Evolutionary conservation across 306 rosid genomes (phyloP), one percentile per base, ranked within the genome.

Genomic region (Lablab purpureus): DNA sequence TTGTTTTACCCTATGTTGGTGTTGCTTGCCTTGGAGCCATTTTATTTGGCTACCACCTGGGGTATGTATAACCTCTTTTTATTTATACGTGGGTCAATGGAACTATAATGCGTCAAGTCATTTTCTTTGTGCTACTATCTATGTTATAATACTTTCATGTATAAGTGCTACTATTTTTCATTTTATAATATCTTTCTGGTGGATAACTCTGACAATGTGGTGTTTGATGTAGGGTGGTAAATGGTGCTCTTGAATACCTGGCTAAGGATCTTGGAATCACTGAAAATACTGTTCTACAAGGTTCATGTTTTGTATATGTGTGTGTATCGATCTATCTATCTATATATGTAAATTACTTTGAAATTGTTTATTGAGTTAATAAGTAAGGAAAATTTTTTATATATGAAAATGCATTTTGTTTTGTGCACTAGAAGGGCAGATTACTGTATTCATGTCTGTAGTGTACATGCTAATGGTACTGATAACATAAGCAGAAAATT

Each of bases 11-110:
- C 28, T 95, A 62, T 83, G 99, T 95, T 27, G 98, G 98, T 25
- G 90, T 95, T 83, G 97, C 99, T 80, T 95, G 99, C 86, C 94
- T 95, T 25, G 99, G 99, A 84, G 99, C 99, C 77, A 91, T 95
- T 81, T 88, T 95, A 81, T 95, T 95, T 82, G 99, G 99, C 54
- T 95, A 95, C 79, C 99, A 95, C 86, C 91, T 95, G 10, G 99
- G 98, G 99, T 95, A 92, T 67, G 83, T 28, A 63, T 85, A 40
- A 41, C 81, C 54, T 76, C 40, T 66, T 54, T 41, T 9, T 55
- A n/a, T 84, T 75, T 77, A 23, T 46, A 27, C 66, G 34, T 12
- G 17, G 45, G 18, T 17, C 41, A 32, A 21, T 70, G 27, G 45
- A n/a, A 46, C 45, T 55, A 40, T 47, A 37, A 45, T 68, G 21